Conservation (phyloP, 805 yeast genomes). For the Cyberlindnera subsufficiens region DNA sequence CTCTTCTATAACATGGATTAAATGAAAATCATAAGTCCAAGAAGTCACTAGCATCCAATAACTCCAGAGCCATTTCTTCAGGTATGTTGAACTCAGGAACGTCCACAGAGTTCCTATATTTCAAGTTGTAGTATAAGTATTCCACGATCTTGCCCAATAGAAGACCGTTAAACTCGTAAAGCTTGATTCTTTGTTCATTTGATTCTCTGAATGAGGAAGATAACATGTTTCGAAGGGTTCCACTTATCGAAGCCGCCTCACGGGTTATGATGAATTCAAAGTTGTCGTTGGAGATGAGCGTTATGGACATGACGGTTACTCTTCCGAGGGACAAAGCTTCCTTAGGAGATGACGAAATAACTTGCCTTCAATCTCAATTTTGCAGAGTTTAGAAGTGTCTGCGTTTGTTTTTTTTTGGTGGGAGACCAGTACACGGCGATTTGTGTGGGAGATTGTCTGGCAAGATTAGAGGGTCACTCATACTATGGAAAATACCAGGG, state of each 20-base stretch:
- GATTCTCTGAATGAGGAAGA: conserved; percentile 54
- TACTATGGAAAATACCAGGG: too few species aligned
- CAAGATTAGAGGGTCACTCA: too few species aligned
- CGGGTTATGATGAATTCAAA: conserved; percentile 53
- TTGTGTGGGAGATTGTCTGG: too few species aligned
- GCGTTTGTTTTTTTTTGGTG: too few species aligned
- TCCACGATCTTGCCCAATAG: conserved; percentile 78
- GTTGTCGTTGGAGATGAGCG: conserved; percentile 70
- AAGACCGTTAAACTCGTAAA: conserved; percentile 63
- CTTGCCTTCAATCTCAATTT: neutral
- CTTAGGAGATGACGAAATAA: neutral
- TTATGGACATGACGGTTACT: conserved; percentile 32
- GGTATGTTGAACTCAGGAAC: conserved; percentile 89
- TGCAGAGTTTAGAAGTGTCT: too few species aligned
- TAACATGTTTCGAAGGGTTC: conserved; percentile 56
- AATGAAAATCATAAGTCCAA: conserved; percentile 46
- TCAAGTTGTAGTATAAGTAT: conserved; percentile 69
- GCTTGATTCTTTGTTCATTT: conserved; percentile 44
- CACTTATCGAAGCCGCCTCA: conserved; percentile 74
- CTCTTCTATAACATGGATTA: neutral
- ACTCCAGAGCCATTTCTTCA: conserved; percentile 87
- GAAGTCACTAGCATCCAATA: conserved; percentile 89
- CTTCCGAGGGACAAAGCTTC: neutral
- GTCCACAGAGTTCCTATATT: conserved; percentile 52
- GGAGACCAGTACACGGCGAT: too few species aligned